phyloP scores from a whole-genome alignment of 352 stramenopile species.

The Phytophthora pistaciae region DNA sequence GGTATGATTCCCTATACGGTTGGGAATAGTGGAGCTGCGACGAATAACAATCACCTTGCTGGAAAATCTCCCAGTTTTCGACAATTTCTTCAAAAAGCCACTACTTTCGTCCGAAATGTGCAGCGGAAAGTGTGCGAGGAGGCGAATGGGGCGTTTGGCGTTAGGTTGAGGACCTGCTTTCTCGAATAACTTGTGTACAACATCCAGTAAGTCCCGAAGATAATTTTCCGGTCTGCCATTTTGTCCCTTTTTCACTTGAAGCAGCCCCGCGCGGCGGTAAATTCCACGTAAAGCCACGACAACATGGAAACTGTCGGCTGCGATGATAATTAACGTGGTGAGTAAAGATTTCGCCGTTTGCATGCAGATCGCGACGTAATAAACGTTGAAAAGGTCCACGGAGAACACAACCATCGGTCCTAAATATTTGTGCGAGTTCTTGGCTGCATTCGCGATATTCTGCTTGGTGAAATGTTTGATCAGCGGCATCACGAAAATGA shows the following conservation, averaged over 20 bases:
- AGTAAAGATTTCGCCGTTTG: conserved; percentile 2
- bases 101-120: conserved; percentile 12
- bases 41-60: neutral
- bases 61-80: conserved; percentile 7
- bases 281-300: conserved; percentile 13
- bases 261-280: neutral
- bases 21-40: neutral
- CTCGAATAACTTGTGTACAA: conserved; percentile 4
- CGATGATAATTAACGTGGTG: conserved; percentile 11
- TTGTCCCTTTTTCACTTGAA: neutral
- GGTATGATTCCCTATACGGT: neutral
- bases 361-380: conserved; percentile 19
- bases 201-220: neutral
- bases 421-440: conserved; percentile 24
- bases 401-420: conserved; percentile 17
- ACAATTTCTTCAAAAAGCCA: conserved; percentile 6
- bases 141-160: conserved; percentile 1
- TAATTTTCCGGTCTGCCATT: neutral
- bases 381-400: conserved; percentile 19
- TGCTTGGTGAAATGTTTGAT: conserved; percentile 39
- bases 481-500: conserved; percentile 22
- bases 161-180: conserved; percentile 2
- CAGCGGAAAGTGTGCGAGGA: conserved; percentile 10
- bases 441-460: conserved; percentile 14
- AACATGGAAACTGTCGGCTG: conserved; percentile 4